Evolutionary conservation across 2,329 filamentous ascomycete species (phyloP), one percentile per base, ranked within the genome.

Genomic region (Geosmithia morbida): DNA sequence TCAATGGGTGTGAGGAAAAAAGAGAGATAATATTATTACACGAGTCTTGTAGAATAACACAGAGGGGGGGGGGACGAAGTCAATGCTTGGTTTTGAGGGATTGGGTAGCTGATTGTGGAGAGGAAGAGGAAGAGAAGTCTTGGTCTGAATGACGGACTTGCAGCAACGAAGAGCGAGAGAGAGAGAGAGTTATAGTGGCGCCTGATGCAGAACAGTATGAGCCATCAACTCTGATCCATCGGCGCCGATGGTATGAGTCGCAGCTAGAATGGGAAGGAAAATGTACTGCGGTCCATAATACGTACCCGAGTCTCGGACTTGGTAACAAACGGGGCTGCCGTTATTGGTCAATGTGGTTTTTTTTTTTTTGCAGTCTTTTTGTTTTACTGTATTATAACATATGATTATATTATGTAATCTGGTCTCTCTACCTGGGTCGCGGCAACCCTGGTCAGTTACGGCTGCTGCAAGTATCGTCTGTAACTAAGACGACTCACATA

Each of bases 201-300:
- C 20, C 11, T 40, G 41, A 46, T 44, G 30, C 26, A 11, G 20
- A 26, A 8, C 22, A 5, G 22, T 26, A 26, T 26, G 22, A 26
- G 22, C 22, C 22, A 26, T 26, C n/a, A n/a, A 26, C 22, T 26
- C 22, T 26, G 22, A 20, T 4, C 11, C 20, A 33, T 45, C 43
- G 43, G 43, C 22, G 43, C 43, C 43, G 43, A 45, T 45, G 30
- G 22, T 30, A 46, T 46, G 44, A 46, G 44, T 46, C 44, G 44
- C 8, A 26, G 22, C 22, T 26, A 26, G 22, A 26, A 26, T 5
- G 8, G 22, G 22, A 26, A 26, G 22, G 22, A 26, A 26, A 39
- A 18, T 6, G 20, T 14, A 41, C 44, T 45, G 4, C 3, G 29
- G 22, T 2, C 18, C 43, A 18, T 7, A 11, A 42, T 40, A 43